Evolutionary conservation across 2,329 filamentous ascomycete species (phyloP), one percentile per base, ranked within the genome.

Genomic region (Thielaviopsis euricoi): DNA sequence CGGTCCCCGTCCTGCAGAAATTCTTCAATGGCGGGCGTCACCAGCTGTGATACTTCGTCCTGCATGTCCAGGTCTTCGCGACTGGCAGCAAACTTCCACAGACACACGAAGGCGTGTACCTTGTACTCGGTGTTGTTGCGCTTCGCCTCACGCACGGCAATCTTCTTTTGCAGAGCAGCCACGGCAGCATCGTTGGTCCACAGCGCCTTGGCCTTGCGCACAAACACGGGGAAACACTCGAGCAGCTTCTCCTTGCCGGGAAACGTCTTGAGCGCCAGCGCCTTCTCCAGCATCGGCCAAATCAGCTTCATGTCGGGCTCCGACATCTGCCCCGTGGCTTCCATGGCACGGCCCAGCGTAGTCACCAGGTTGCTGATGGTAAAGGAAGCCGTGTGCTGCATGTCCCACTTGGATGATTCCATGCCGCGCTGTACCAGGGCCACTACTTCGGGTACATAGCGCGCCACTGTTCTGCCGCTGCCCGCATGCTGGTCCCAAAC

Each of bases 401-500:
- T 79, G 1, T 83, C 83, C 93, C 93, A 98, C 65, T 88, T 87
- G 1, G 87, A 80, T 1, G 87, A 89, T 37, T 87, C 83, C 7
- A 97, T 74, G 56, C 88, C 79, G 40, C 76, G 74, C 40, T 80
- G 75, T 1, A 83, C 80, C 1, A 97, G 75, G 0, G 70, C 71
- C 3, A 86, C 76, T 63, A 97, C 95, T 70, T 98, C 93, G 43
- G 77, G 77, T 6, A 95, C 77, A 66, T 95, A 95, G 1, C 95
- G 79, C 52, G 86, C 79, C 5, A 95, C 87, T 0, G 87, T 85
- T 29, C 90, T 82, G 33, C 79, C 82, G 51, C 89, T 90, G 54
- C 90, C 91, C 0, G 94, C 90, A 65, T 95, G 90, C 64, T 95
- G 87, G 53, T 81, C 79, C 93, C 93, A 98, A 0, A 89, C 88